phyloP scores from a whole-genome alignment of 345 rosid genomes.

The Trapa incisa region DNA sequence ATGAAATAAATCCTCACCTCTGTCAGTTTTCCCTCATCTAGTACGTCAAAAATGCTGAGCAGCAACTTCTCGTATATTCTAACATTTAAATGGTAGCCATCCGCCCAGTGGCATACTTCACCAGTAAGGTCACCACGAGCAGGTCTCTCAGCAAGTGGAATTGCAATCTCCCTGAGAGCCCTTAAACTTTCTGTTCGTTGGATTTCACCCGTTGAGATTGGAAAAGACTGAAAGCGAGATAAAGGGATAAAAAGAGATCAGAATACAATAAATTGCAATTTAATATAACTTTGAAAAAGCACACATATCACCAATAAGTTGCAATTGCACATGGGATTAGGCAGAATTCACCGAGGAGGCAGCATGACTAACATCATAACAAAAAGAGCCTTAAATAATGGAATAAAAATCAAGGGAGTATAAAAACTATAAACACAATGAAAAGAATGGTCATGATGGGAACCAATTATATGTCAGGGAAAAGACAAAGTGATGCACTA shows the following conservation, averaged over 20 bases:
- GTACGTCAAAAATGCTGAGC: conserved; percentile 75
- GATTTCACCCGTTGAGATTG: conserved; percentile 73
- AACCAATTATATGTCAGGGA: not conserved
- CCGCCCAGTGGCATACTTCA: conserved; percentile 98
- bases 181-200: conserved; percentile 88
- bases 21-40: conserved; percentile 94
- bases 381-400: not conserved
- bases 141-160: conserved; percentile 93
- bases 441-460: not conserved
- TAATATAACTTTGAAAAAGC: not conserved
- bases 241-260: conserved; percentile 2
- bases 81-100: conserved; percentile 88
- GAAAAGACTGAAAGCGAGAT: conserved; percentile 45
- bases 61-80: conserved; percentile 86
- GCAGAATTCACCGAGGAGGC: not conserved
- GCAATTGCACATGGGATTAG: not conserved
- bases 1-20: conserved; percentile 41
- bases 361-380: not conserved
- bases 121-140: conserved; percentile 98
- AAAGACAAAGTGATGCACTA: not conserved
- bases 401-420: not conserved
- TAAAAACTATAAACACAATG: not conserved
- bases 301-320: not conserved
- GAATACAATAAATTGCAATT: not conserved
- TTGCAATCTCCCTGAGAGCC: conserved; percentile 74